These are phyloP conservation scores for Termitomyces sp. DNA, from an alignment of 768 basidiomycete genomes.

Conservation along the genomic window DNA sequence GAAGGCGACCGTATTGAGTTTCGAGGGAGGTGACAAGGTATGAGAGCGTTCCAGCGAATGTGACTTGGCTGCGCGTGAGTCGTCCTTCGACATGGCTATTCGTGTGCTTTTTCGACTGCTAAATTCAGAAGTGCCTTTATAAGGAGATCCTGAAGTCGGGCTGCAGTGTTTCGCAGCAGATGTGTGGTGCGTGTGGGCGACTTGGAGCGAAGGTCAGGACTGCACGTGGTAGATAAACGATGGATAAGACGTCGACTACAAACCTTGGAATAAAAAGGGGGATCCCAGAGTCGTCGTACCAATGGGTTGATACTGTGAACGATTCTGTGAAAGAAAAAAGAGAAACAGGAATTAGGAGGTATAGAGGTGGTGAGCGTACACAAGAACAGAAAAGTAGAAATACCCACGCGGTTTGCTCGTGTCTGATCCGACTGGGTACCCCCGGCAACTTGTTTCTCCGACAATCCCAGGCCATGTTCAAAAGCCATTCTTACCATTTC, in stretches of 20 bases:
- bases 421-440: conserved; percentile 28
- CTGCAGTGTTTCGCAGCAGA: conserved; percentile 21
- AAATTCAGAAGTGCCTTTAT: conserved; percentile 10
- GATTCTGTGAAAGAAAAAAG: conserved; percentile 16
- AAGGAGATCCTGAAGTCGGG: conserved; percentile 7
- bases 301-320: conserved; percentile 20
- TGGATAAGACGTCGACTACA: conserved; percentile 9
- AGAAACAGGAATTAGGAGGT: conserved; percentile 23
- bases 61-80: conserved; percentile 14
- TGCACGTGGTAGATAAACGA: conserved; percentile 8
- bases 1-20: conserved; percentile 20
- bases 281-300: conserved; percentile 25
- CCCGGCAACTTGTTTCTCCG: conserved; percentile 9
- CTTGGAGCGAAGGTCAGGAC: conserved; percentile 16
- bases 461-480: conserved; percentile 12
- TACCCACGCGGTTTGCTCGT: conserved; percentile 36
- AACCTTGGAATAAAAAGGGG: conserved; percentile 35
- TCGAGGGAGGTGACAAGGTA: conserved; percentile 20
- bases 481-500: conserved; percentile 49
- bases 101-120: conserved; percentile 13
- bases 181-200: conserved; percentile 28
- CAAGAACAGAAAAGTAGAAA: conserved; percentile 15
- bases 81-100: conserved; percentile 13
- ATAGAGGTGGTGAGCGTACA: conserved; percentile 17
- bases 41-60: conserved; percentile 14